phyloP scores from a whole-genome alignment of 371 early-diverging fungal species.

The Gilbertella persicaria region DNA sequence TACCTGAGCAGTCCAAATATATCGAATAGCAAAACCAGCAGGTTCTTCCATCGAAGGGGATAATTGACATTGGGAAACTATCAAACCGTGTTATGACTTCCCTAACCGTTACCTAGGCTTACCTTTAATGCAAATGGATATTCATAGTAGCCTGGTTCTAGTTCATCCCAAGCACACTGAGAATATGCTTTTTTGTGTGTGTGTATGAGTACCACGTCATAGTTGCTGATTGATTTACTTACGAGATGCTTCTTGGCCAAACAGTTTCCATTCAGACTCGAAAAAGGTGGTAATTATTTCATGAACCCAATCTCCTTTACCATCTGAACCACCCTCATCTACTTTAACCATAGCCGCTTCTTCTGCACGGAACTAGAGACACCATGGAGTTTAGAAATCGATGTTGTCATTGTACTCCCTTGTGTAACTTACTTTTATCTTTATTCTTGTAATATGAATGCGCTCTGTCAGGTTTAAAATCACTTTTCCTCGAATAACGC shows the following conservation, averaged over 20 bases:
- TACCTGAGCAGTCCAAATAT: conserved; percentile 53
- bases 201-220: not conserved
- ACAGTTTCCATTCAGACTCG: conserved; percentile 47
- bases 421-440: conserved; percentile 37
- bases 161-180: conserved; percentile 52
- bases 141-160: conserved; percentile 45
- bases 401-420: not conserved
- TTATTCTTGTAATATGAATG: conserved; percentile 42
- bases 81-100: not conserved
- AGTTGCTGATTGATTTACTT: not conserved
- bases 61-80: conserved; percentile 49
- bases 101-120: not conserved
- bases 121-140: conserved; percentile 61
- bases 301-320: conserved; percentile 44
- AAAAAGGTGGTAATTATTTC: conserved; percentile 49
- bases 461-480: conserved; percentile 33
- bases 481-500: conserved; percentile 47
- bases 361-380: conserved; percentile 48
- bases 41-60: conserved; percentile 45
- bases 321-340: conserved; percentile 41
- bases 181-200: conserved; percentile 28
- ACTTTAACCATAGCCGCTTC: conserved; percentile 49
- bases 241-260: conserved; percentile 49
- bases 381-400: not conserved
- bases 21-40: conserved; percentile 36